Evolutionary conservation across 768 basidiomycete species (phyloP), one percentile per base, ranked within the genome.

Genomic region (Tricholoma furcatifolium): DNA sequence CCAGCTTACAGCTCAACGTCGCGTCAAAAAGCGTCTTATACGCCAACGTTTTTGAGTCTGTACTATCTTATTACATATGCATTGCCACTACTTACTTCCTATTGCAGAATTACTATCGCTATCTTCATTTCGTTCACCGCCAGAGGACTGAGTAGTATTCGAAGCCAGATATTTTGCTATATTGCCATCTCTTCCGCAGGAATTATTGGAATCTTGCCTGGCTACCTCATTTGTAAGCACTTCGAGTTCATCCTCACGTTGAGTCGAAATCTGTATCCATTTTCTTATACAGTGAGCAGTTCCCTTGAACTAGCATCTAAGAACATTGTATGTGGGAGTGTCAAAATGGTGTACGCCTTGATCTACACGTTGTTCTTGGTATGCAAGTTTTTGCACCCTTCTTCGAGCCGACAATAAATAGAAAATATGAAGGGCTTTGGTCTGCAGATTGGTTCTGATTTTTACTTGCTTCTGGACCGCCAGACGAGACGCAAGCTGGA

Each of bases 191-290:
- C 93, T 1, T 93, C 91, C 7, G 79, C 91, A 46, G 85, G 85
- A 21, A 90, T 95, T 50, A 89, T 95, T 30, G 84, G 90, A 34
- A 93, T 96, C 55, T 78, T 95, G 41, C 93, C 93, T n/a, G 93
- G 91, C 1, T 94, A 87, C 68, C 77, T 91, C 45, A 89, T 92
- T 54, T 66, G 90, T 90, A 65, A 53, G 85, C 71, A 10, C 41
- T 36, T 39, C 27, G 7, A 27, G 27, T 32, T 31, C 6, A 14
- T 24, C 32, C 24, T 47, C 36, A 20, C 32, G 47, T 24, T 27
- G 9, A 17, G 24, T 21, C 32, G 40, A 44, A 34, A 47, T 52
- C 39, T 60, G 36, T 58, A 21, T 43, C 32, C 31, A 46, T 53
- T 17, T n/a, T 60, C 43, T 27, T 20, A 34, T 11, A 27, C 51